Base-by-base conservation (phyloP, 2,329 filamentous ascomycete genomes). In the Nemania sp. region DNA sequence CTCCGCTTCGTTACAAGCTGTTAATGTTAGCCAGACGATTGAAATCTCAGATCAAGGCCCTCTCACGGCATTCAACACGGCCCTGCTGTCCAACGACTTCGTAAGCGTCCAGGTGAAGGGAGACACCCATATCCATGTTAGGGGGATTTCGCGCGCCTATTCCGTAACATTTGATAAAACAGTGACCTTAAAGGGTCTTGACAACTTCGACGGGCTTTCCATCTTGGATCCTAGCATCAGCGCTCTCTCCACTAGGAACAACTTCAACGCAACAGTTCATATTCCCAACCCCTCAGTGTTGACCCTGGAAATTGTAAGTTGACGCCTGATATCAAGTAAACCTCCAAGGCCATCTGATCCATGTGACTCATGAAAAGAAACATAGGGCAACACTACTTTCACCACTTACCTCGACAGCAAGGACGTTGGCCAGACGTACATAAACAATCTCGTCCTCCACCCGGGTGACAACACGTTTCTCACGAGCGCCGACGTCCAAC, bases 261-360 rank as follows among this genome's bases (percentile, higher is more conserved):
- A 90, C 76, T 87, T 90, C 75, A 75, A 80, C 53, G 87, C 81
- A 66, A 81, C 77, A 13, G 81, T 82, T 59, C 77, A 78, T 58
- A 87, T 90, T 52, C 86, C 85, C 65, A 91, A 90, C 73, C 81
- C 79, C 6, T 88, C 87, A 1, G 75, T 84, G 53, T 80, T 88
- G 70, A 85, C 81, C n/a, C 79, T 90, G 54, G 82, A 88, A 35
- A 82, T 90, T 68, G 84, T 86, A 76, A 75, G 82, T 55, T 35
- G n/a, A 20, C 37, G 2, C 25, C 15, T n/a, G 25, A 29, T 29
- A 7, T 29, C 25, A 29, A 29, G 25, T 29, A 4, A 29, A 29
- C 2, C 5, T 9, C 77, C 59, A 53, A 11, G 18, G 29, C 18
- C 20, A 39, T 18, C 5, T 13, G 25, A 52, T 17, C 15, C 13